Evolutionary conservation across 176 grass and related monocot species (phyloP), one percentile per base, ranked within the genome.

Genomic region (Oryza meridionalis): DNA sequence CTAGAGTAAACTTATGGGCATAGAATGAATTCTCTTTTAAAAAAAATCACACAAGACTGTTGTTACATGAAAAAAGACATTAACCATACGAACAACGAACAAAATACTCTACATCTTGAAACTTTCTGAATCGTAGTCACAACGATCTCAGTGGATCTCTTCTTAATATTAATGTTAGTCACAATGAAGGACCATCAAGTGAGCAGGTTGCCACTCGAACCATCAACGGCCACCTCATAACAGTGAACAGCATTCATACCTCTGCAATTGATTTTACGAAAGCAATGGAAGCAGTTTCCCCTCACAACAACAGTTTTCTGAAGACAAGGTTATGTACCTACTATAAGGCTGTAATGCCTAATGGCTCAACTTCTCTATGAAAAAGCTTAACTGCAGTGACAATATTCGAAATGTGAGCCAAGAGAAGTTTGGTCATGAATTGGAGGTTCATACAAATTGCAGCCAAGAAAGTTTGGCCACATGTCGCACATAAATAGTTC

Each of bases 261-360:
- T 90, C 89, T 70, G 70, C 82, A 27, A 90, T 98, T 58, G 92
- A 97, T 42, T 31, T 80, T 3, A 45, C 13, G 14, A 45, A 95
- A 81, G 78, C 84, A 33, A 83, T 86, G 51, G 87, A 92, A 87
- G 84, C 80, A 14, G 84, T 88, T 5, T 2, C 64, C 12, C 44
- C 64, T 73, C 84, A 80, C 1, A 29, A 6, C 31, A 98, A 98
- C 7, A 81, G 95, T 21, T 82, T 90, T 38, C 9, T 95, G 69
- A 98, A 98, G 80, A 93, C 96, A 7, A 85, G 87, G 0, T 98
- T 98, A 29, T 98, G 86, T 29, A 98, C 91, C 22, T 93, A 93
- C 73, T 95, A 93, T 82, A 91, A 78, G 44, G 92, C 90, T 35
- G 40, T 80, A 29, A 98, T 98, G 96, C 91, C 96, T 13, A 98